phyloP scores from a whole-genome alignment of 805 yeast genomes.

The Henningerozyma blattae region DNA sequence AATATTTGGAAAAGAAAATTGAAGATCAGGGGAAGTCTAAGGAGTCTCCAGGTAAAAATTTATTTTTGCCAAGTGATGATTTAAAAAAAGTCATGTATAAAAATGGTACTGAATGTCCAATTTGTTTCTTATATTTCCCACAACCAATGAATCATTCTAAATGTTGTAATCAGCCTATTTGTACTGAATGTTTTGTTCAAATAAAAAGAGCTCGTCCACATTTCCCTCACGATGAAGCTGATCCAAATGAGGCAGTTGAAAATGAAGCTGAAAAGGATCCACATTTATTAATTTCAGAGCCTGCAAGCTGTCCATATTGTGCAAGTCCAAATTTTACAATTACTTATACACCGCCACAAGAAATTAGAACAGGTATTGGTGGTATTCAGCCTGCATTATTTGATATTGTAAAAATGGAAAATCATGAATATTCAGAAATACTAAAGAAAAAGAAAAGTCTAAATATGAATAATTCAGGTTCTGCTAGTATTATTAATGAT shows the following conservation, averaged over 20 bases:
- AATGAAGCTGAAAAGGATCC: constrained; percentile 31
- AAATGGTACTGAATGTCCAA: constrained; percentile 75
- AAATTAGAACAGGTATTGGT: constrained; percentile 43
- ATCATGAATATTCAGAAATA: not conserved
- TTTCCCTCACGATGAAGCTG: constrained; percentile 64
- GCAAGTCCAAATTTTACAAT: constrained; percentile 81
- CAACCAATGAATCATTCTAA: constrained; percentile 1
- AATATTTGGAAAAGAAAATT: constrained; percentile 40
- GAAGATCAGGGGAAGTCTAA: not conserved
- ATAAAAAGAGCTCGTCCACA: constrained; percentile 77
- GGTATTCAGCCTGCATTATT: constrained; percentile 37
- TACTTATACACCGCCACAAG: constrained; percentile 51
- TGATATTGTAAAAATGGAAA: not conserved
- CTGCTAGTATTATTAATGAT: not conserved
- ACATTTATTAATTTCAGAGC: constrained; percentile 66
- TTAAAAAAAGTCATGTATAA: constrained; percentile 51
- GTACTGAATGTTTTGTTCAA: constrained; percentile 87
- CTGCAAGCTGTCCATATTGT: constrained; percentile 88
- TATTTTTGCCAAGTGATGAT: constrained; percentile 8
- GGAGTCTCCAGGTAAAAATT: not conserved
- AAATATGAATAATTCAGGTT: too few relatives aligned
- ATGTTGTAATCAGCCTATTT: constrained; percentile 2
- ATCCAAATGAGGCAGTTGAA: not conserved
- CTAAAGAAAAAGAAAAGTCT: not conserved
- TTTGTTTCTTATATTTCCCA: constrained; percentile 58